Conservation (phyloP, 2,329 filamentous ascomycete genomes). For the Coniochaeta sp. region DNA sequence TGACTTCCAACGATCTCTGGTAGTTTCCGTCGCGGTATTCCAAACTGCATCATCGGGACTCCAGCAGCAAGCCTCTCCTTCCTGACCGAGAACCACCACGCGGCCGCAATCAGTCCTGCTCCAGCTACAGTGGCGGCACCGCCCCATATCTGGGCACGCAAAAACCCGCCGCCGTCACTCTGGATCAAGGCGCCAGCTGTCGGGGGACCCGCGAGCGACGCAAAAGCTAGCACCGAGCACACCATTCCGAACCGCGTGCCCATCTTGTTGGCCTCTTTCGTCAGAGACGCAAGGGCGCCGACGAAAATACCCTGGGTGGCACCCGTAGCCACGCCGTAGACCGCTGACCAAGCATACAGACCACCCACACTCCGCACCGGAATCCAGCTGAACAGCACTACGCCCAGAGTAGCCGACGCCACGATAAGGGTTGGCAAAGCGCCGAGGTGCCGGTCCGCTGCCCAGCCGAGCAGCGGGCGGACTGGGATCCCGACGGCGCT, state of each 20-base stretch:
- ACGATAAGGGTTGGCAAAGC: conserved; percentile 33
- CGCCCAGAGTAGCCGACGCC: conserved; percentile 33
- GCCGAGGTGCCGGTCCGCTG: conserved; percentile 44
- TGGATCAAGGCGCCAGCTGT: conserved; percentile 32
- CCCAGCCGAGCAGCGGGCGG: conserved; percentile 41
- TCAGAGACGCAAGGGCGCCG: conserved; percentile 27
- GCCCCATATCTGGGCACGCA: conserved; percentile 36
- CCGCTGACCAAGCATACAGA: conserved; percentile 22
- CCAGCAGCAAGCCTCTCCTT: not conserved
- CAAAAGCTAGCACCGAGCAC: conserved; percentile 26
- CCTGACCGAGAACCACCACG: conserved; percentile 12
- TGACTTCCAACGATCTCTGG: not conserved
- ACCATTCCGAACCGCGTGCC: conserved; percentile 34
- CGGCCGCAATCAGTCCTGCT: conserved; percentile 19
- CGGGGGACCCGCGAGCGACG: conserved; percentile 30
- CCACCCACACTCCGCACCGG: conserved; percentile 24
- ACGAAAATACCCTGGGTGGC: conserved; percentile 29
- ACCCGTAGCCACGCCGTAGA: conserved; percentile 32
- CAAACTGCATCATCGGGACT: not conserved
- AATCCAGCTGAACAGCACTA: conserved; percentile 45
- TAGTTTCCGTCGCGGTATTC: not conserved
- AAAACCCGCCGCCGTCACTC: conserved; percentile 23
- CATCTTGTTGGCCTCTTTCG: conserved; percentile 28
- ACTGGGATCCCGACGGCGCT: conserved; percentile 48
- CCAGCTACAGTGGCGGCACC: conserved; percentile 26